phyloP scores from a whole-genome alignment of 306 rosid genomes.

The Prunus fruticosa region DNA sequence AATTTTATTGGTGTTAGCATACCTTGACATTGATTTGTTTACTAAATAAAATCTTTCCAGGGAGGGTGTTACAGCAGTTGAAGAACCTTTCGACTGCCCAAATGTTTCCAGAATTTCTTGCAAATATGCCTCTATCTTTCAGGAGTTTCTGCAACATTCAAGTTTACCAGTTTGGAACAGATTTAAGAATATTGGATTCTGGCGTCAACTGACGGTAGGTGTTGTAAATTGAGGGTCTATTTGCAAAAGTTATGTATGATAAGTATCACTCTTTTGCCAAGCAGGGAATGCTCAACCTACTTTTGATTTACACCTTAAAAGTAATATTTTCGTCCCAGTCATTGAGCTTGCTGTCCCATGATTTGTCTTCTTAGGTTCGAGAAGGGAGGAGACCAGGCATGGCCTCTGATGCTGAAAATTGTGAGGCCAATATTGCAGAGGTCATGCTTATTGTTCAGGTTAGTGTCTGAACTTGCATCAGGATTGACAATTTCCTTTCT shows the following conservation, averaged over 20 bases:
- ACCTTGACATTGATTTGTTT: slow-evolving; percentile 13
- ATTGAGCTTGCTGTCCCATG: neutral
- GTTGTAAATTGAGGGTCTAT: slow-evolving; percentile 14
- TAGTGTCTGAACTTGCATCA: slow-evolving; percentile 18
- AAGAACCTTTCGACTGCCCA: slow-evolving; percentile 86
- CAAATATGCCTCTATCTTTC: slow-evolving; percentile 80
- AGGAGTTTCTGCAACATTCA: slow-evolving; percentile 79
- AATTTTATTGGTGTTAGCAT: slow-evolving; percentile 8
- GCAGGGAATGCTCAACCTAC: neutral
- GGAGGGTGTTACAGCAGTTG: slow-evolving; percentile 98
- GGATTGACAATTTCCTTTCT: neutral
- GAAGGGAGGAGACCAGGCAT: slow-evolving; percentile 75
- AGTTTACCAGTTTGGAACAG: slow-evolving; percentile 86
- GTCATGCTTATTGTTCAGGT: slow-evolving; percentile 91
- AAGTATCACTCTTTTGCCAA: slow-evolving; percentile 9
- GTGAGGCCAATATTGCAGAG: slow-evolving; percentile 55
- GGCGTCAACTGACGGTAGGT: slow-evolving; percentile 93
- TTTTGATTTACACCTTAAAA: neutral
- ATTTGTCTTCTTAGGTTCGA: slow-evolving; percentile 62
- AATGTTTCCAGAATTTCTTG: slow-evolving; percentile 72
- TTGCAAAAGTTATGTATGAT: neutral
- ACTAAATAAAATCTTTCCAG: slow-evolving; percentile 44
- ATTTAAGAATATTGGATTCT: slow-evolving; percentile 85
- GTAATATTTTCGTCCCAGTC: slow-evolving; percentile 2
- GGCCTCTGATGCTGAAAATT: slow-evolving; percentile 43